phyloP scores from a whole-genome alignment of 2,329 filamentous ascomycete species.

The Fusarium denticulatum region DNA sequence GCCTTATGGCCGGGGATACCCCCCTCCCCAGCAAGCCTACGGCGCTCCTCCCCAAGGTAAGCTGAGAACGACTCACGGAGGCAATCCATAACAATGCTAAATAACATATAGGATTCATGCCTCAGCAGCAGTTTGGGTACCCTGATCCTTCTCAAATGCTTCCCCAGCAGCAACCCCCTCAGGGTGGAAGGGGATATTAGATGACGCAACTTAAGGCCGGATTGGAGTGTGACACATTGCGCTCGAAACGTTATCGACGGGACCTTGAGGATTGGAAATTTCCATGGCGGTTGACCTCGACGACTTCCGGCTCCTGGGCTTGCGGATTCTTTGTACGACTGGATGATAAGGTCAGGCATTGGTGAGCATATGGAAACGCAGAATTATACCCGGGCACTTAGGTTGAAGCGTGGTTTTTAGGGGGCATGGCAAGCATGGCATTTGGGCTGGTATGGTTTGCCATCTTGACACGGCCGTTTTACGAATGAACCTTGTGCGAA shows the following conservation, averaged over 20 bases:
- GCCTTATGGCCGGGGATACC: conserved; percentile 53
- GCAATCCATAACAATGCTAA: not conserved
- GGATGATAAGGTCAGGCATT: conserved; percentile 41
- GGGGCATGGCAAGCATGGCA: conserved; percentile 32
- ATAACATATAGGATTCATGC: conserved; percentile 48
- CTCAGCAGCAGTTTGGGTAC: conserved; percentile 57
- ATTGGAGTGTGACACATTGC: conserved; percentile 2
- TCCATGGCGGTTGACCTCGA: conserved; percentile 35
- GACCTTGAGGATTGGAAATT: conserved; percentile 16
- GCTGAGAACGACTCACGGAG: not conserved
- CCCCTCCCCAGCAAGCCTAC: conserved; percentile 49
- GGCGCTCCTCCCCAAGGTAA: conserved; percentile 55
- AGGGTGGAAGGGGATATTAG: conserved; percentile 57
- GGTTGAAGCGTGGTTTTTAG: conserved; percentile 40
- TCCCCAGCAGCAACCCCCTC: conserved; percentile 51
- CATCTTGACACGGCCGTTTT: conserved; percentile 44
- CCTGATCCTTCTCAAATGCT: conserved; percentile 55
- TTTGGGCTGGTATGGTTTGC: conserved; percentile 35
- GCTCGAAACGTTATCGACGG: not conserved
- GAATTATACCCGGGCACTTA: conserved; percentile 45
- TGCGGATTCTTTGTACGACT: conserved; percentile 43
- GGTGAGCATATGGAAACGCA: conserved; percentile 44
- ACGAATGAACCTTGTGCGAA: conserved; percentile 38
- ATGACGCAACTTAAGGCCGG: not conserved
- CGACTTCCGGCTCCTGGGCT: conserved; percentile 38